Evolutionary conservation across 1,284 basidiomycete genomes (phyloP), one percentile per base, ranked within the genome.

Genomic region (Puccinia polysora): DNA sequence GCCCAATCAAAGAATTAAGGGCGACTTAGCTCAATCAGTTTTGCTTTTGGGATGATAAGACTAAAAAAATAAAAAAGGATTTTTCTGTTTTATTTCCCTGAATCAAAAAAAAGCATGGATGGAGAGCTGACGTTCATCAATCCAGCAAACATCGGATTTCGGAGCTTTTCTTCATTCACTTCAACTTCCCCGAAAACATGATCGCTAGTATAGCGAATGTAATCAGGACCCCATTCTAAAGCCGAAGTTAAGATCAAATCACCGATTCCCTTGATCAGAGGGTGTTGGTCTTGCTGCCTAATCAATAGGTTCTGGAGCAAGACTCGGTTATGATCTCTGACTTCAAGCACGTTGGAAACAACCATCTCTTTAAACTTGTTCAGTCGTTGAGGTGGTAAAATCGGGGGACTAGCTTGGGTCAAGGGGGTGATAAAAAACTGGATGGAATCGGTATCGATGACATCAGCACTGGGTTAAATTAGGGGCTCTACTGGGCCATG

Each of bases 231-330:
- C 82, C 97, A 97, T 77, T 94, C 90, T 0, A 89, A 87, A 0
- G 91, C 91, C 0, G 91, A 89, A 18, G 88, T 86, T 60, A 97
- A 82, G 78, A 97, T 90, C 65, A 97, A 86, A 78, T 97, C 93
- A 0, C 95, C 95, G 55, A 97, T 89, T 56, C 84, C 85, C 74
- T 88, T 86, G 52, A 97, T 88, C 63, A 97, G 84, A 0, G 90
- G 89, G 15, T 85, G 84, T 77, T 94, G 88, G 79, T 97, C 94
- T 53, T 91, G 84, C 78, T 97, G 90, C 30, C 93, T 86, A 25
- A 93, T 88, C 68, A 89, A 87, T 81, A 97, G 85, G 40, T 88
- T 85, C 77, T 96, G 92, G 30, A 97, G 83, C 30, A 97, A 82
- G 2, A 86, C 84, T 10, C 86, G 85, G 75, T 92, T 94, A 76